Base-by-base conservation (phyloP, 2,329 filamentous ascomycete genomes). In the Aspergillus candidus region DNA sequence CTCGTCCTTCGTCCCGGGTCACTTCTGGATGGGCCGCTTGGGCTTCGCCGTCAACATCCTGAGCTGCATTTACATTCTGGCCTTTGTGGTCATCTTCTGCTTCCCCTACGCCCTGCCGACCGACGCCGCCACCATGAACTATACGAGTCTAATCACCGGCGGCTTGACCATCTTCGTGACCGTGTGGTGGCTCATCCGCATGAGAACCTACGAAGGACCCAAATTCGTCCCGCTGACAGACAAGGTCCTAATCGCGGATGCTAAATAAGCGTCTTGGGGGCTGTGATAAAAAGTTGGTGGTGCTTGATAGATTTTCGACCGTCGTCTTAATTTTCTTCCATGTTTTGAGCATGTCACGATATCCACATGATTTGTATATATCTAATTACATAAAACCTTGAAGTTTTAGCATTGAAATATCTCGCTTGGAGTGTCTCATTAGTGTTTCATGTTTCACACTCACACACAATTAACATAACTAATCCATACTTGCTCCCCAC, bases 1-100 rank as follows among this genome's bases (percentile, higher is more conserved):
- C 6, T 71, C 67, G 29, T 70, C 76, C 43, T 75, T 82, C 43
- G 69, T 69, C 4, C 61, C 62, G 1, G 78, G 77, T 0, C 71
- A 72, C 1, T 82, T 82, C 60, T 71, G 72, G 52, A 70, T 81
- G 56, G 74, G 76, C 7, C 66, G 57, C 4, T 57, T 71, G n/a
- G 78, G 78, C 1, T 73, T 65, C 33, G 47, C 63, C 2, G 55
- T 81, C 53, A 81, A 81, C 51, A 44, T 62, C 10, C 49, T 73
- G 4, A 67, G 76, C 6, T 74, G 77, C 12, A 53, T 73, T 33
- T 74, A 79, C 41, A 80, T 81, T 43, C 55, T 71, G 1, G 63
- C 78, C 14, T 81, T 80, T 51, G 69, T 77, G 41, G 65, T 78
- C n/a, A 74, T 82, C 46, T 82, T 77, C 62, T 80, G 76, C 56